Conservation (phyloP, 352 stramenopile genomes). For the Pythium periplocum region DNA sequence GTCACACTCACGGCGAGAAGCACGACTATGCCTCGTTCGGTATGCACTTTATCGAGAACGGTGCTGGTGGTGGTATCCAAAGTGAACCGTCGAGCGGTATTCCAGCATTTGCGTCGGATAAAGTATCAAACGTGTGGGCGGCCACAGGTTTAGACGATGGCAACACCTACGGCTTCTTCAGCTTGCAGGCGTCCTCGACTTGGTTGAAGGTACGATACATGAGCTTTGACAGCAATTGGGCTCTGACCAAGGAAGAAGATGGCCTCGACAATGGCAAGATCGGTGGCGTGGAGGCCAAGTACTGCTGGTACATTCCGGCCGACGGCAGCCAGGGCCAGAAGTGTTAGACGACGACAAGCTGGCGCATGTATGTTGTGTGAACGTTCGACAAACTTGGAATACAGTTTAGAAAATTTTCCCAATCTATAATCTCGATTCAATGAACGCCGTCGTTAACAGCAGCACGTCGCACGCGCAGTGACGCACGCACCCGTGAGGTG, state of each 20-base stretch:
- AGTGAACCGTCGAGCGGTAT: conserved; percentile 26
- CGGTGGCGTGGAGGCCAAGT: conserved; percentile 2
- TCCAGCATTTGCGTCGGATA: conserved; percentile 9
- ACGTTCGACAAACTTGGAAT: too few relatives aligned
- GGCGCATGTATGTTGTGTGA: too few relatives aligned
- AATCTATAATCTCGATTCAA: too few relatives aligned
- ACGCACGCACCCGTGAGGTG: too few relatives aligned
- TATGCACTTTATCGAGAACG: conserved; percentile 41
- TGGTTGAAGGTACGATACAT: conserved; percentile 20
- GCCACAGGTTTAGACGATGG: conserved; percentile 14
- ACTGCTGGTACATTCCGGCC: conserved; percentile 23
- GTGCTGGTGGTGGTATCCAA: conserved; percentile 32
- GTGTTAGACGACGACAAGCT: background rate
- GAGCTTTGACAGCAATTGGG: conserved; percentile 17
- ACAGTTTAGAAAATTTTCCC: too few relatives aligned
- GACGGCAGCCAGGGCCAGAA: conserved; percentile 6
- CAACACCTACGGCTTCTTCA: conserved; percentile 18
- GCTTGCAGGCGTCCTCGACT: conserved; percentile 10
- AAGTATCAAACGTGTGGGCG: conserved; percentile 23
- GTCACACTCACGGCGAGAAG: conserved; percentile 37
- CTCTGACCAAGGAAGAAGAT: conserved; percentile 7
- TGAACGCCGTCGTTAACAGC: too few relatives aligned
- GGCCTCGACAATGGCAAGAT: background rate
- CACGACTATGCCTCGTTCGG: conserved; percentile 25
- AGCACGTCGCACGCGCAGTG: too few relatives aligned